Conservation (phyloP, 106 monocot species). For the Dendrobium officinale region DNA sequence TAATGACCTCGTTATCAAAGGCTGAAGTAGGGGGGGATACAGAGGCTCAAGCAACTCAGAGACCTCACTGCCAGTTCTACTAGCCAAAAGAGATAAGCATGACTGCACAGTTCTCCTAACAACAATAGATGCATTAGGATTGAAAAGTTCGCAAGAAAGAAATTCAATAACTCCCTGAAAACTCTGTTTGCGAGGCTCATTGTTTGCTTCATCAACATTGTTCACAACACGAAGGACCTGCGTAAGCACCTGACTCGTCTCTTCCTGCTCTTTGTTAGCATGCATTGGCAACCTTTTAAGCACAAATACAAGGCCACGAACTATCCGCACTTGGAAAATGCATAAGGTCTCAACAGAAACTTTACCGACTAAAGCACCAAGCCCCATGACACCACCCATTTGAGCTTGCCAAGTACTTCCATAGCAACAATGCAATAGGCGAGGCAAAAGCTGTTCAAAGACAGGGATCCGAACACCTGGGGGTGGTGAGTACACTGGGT, state of each 20-base stretch:
- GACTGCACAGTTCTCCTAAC: conserved; percentile 94
- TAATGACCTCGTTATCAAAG: conserved; percentile 78
- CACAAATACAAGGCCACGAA: conserved; percentile 79
- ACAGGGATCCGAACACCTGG: conserved; percentile 78
- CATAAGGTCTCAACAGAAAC: conserved; percentile 90
- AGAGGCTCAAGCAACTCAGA: conserved; percentile 91
- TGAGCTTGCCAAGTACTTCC: conserved; percentile 97
- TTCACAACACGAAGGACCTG: conserved; percentile 94
- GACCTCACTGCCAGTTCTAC: conserved; percentile 94
- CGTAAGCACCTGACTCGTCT: conserved; percentile 94
- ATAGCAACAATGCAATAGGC: conserved; percentile 96
- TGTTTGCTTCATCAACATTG: conserved; percentile 94
- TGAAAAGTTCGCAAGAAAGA: conserved; percentile 87
- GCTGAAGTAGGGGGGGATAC: conserved; percentile 84
- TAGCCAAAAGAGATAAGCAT: conserved; percentile 85
- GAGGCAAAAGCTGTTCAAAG: conserved; percentile 93
- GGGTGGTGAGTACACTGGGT: conserved; percentile 87
- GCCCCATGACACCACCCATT: conserved; percentile 94
- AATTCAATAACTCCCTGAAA: conserved; percentile 97
- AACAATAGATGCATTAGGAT: conserved; percentile 86
- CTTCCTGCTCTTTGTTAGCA: conserved; percentile 97
- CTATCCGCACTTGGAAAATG: conserved; percentile 82
- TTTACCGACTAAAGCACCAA: conserved; percentile 90
- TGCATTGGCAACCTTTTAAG: conserved; percentile 86
- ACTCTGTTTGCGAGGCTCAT: conserved; percentile 80